Evolutionary conservation across 805 yeast genomes (phyloP), one percentile per base, ranked within the genome.

Genomic region (Candida bentonensis): DNA sequence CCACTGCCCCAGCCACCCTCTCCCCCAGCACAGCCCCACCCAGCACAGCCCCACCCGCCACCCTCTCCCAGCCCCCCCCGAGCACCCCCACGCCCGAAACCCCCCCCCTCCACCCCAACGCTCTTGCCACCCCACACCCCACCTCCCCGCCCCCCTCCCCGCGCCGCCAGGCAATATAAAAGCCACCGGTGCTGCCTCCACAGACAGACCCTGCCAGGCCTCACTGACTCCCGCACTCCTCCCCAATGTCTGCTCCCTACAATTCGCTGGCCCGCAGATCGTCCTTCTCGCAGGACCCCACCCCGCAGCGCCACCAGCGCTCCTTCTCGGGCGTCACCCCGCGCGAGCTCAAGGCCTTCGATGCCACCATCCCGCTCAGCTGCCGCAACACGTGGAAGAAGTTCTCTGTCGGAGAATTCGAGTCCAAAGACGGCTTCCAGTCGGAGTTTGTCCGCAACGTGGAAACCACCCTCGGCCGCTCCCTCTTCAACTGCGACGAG

Each of bases 271-370:
- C 36, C 36, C 11, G 36, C 7, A 11, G 36, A n/a, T 30, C 36
- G 20, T 30, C 36, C 36, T 30, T 30, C 17, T 30, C 36, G 11
- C 36, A 30, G 36, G 36, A 30, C 20, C 36, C 36, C 17, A 30
- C 47, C 1, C 28, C 40, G n/a, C 39, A 34, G 21, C 46, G 58
- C 3, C 62, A 58, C 46, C 50, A 53, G 58, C 72, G 96, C 56
- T 78, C 95, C 40, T 72, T 84, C 54, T 84, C 95, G 0, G 96
- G 96, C 25, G 83, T 87, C 63, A 78, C 94, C 3, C 95, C 95
- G 9, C 82, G 83, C 52, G 95, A 87, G 62, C 83, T 87, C 54
- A 77, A 79, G 54, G 75, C 84, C 28, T 79, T 83, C 57, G 95
- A 87, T 59, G 76, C 85, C 34, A 69, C 76, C 23, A 85, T 87